A percentile compares a stretch with the other conserved stretches of the same genome.
phyloP scores from a whole-genome alignment of 176 grass and related monocot genomes.

The Avena atlantica region DNA sequence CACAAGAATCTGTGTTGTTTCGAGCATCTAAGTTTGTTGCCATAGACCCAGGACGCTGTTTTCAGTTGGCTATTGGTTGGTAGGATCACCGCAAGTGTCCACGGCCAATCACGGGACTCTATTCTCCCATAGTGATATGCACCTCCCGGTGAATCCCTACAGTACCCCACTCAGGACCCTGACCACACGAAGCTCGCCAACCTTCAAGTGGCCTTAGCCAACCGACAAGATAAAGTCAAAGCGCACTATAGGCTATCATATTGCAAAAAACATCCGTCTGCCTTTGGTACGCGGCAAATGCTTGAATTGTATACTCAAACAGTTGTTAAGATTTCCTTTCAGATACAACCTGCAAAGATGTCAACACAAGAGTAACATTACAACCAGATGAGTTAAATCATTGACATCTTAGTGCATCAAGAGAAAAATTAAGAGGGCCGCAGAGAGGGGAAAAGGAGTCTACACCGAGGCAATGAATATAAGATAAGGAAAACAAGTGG shows the following conservation, averaged over 20 bases:
- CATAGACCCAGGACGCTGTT: conserved; percentile 43
- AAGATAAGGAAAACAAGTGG: conserved; percentile 59
- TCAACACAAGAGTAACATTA: conserved; percentile 33
- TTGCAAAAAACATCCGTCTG: conserved; percentile 20
- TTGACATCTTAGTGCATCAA: not conserved
- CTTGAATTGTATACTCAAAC: conserved; percentile 34
- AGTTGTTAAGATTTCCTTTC: conserved; percentile 38
- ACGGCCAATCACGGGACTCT: conserved; percentile 55
- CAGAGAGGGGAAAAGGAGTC: not conserved
- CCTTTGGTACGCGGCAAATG: conserved; percentile 39
- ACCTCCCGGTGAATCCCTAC: conserved; percentile 51
- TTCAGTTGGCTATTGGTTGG: conserved; percentile 69
- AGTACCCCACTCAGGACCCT: conserved; percentile 43
- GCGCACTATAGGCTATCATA: conserved; percentile 46
- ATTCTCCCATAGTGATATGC: conserved; percentile 45
- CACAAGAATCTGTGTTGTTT: conserved; percentile 55
- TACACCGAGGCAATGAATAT: conserved; percentile 31
- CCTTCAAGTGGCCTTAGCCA: conserved; percentile 62
- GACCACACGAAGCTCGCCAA: conserved; percentile 37
- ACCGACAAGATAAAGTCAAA: conserved; percentile 95
- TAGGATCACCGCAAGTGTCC: conserved; percentile 35
- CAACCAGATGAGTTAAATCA: conserved; percentile 25
- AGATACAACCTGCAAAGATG: conserved; percentile 25
- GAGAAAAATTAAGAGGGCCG: not conserved
- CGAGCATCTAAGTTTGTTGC: conserved; percentile 48